These are phyloP conservation scores for Chrysanthemum makinoi DNA, from an alignment of 129 eudicot genomes.

Conservation along the genomic window DNA sequence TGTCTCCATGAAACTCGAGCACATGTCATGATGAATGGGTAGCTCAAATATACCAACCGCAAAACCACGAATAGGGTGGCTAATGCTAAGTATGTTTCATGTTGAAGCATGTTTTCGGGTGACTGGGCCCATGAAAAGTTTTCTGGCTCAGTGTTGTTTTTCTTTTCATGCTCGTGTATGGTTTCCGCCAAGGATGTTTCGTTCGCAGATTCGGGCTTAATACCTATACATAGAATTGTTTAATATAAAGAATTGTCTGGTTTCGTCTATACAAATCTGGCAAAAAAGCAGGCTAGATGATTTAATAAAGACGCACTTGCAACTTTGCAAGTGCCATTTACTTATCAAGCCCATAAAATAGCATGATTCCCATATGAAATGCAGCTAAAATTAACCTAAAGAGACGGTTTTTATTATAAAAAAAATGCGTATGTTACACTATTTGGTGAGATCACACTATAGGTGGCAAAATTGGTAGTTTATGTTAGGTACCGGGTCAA, in stretches of 20 bases:
- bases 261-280: neutral
- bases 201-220: conserved; percentile 32
- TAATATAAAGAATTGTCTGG: neutral
- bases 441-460: neutral
- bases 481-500: neutral
- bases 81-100: conserved; percentile 74
- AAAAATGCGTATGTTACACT: neutral
- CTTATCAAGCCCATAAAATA: neutral
- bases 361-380: neutral
- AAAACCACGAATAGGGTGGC: conserved; percentile 83
- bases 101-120: conserved; percentile 74
- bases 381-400: neutral
- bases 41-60: conserved; percentile 45
- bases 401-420: neutral
- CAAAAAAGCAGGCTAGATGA: too few relatives aligned
- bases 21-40: conserved; percentile 40
- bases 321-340: too few relatives aligned
- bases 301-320: too few relatives aligned
- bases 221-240: conserved; percentile 37
- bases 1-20: conserved; percentile 62
- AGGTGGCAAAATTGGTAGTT: neutral
- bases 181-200: conserved; percentile 37
- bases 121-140: conserved; percentile 81
- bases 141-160: conserved; percentile 39
- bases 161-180: conserved; percentile 31